Evolutionary conservation across 768 basidiomycete species (phyloP).

Genomic region (Lactifluus volemus): DNA sequence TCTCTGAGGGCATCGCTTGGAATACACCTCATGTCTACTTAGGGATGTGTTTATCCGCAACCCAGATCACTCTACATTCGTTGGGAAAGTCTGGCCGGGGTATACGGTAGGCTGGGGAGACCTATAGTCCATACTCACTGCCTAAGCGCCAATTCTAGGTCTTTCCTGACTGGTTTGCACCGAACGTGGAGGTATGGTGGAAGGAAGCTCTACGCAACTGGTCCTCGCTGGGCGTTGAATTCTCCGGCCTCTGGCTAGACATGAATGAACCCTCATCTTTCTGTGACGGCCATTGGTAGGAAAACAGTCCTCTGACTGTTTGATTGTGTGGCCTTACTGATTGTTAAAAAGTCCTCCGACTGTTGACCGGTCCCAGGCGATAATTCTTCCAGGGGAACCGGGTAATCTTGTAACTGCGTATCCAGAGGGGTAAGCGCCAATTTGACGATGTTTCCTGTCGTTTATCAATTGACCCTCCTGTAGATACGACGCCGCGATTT

Average conservation of each 20-base stretch:
- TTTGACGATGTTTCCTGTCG: background rate
- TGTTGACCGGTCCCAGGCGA: conserved; percentile 43
- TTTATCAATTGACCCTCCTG: background rate
- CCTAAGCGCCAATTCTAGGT: conserved; percentile 27
- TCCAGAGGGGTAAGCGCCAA: conserved; percentile 52
- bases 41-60: conserved; percentile 71
- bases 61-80: conserved; percentile 60
- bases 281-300: conserved; percentile 39
- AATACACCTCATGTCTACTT: background rate
- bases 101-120: conserved; percentile 41
- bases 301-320: background rate
- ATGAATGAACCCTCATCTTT: conserved; percentile 66
- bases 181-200: conserved; percentile 50
- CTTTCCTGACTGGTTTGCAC: conserved; percentile 55
- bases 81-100: conserved; percentile 75
- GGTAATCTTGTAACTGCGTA: conserved; percentile 47
- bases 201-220: conserved; percentile 50
- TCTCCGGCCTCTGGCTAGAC: conserved; percentile 60
- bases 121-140: background rate
- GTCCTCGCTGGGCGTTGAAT: conserved; percentile 44
- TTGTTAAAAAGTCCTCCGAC: conserved; percentile 41
- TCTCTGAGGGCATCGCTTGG: background rate
- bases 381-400: conserved; percentile 49
- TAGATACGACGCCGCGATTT: conserved; percentile 55
- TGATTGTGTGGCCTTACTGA: background rate